A percentile compares a stretch with the other conserved stretches of the same genome.
phyloP scores from a whole-genome alignment of 768 basidiomycete genomes.

The Trametes villosa region DNA sequence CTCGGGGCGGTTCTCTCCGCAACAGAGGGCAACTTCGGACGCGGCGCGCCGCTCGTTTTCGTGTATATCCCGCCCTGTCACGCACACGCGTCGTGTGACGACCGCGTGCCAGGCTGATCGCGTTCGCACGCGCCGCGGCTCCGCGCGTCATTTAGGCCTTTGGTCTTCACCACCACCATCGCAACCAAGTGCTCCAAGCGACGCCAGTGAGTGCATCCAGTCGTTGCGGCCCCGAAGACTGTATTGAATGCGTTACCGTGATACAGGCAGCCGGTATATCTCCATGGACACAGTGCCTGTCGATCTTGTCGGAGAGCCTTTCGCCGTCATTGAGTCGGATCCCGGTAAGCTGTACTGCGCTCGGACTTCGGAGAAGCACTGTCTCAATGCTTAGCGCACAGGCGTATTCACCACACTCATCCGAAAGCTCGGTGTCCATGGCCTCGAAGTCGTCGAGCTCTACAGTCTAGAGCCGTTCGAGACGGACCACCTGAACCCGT shows the following conservation, averaged over 20 bases:
- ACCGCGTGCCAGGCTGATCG: background rate
- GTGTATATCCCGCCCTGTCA: background rate
- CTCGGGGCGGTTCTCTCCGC: too few species aligned
- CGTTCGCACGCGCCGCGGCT: conserved; percentile 6
- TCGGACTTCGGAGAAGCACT: too few species aligned
- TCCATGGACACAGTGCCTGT: background rate
- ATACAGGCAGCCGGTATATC: too few species aligned
- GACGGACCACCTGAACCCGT: conserved; percentile 59
- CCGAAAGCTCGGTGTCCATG: conserved; percentile 54
- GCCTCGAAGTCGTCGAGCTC: conserved; percentile 59
- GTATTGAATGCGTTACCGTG: too few species aligned
- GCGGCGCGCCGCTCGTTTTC: background rate
- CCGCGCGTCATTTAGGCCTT: background rate
- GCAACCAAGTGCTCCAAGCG: background rate
- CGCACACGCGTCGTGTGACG: conserved; percentile 5
- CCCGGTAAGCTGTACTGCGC: conserved; percentile 32
- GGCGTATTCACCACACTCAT: conserved; percentile 65
- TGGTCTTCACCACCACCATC: background rate
- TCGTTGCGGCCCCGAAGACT: too few species aligned
- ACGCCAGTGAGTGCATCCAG: too few species aligned
- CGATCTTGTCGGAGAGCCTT: conserved; percentile 65
- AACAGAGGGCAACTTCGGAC: background rate
- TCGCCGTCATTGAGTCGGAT: conserved; percentile 61
- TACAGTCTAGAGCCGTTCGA: conserved; percentile 69
- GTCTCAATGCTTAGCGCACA: conserved; percentile 25